A percentile compares a stretch with the other conserved stretches of the same genome.
phyloP scores from a whole-genome alignment of 306 rosid genomes.

The Begonia masoniana region DNA sequence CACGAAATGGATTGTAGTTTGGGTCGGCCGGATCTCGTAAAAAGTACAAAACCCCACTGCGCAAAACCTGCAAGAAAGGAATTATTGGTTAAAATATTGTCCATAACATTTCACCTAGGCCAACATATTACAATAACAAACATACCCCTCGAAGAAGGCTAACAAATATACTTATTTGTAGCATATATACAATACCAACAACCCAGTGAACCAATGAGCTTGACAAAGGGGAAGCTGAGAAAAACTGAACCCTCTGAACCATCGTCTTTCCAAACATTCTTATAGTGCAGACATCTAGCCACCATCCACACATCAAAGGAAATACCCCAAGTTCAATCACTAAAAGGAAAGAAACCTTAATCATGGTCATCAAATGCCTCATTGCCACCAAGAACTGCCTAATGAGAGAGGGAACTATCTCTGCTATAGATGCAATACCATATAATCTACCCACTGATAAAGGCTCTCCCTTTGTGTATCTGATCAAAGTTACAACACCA shows the following conservation, averaged over 20 bases:
- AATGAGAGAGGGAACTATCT: slow-evolving; percentile 88
- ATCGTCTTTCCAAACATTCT: slow-evolving; percentile 96
- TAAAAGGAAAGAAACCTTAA: slow-evolving; percentile 95
- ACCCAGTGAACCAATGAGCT: slow-evolving; percentile 98
- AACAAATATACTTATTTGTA: slow-evolving; percentile 96
- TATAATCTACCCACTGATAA: slow-evolving; percentile 72
- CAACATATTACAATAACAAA: slow-evolving; percentile 6
- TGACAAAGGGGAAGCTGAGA: slow-evolving; percentile 87
- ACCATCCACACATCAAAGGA: slow-evolving; percentile 99
- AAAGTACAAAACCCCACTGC: slow-evolving; percentile 92
- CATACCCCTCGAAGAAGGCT: slow-evolving; percentile 99
- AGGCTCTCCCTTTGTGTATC: slow-evolving; percentile 88
- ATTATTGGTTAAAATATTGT: not conserved
- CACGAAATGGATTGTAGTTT: slow-evolving; percentile 97
- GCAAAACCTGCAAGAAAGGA: slow-evolving; percentile 53
- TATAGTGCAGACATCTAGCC: slow-evolving; percentile 95
- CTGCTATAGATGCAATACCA: slow-evolving; percentile 86
- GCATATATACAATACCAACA: slow-evolving; percentile 95
- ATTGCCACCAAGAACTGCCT: slow-evolving; percentile 96
- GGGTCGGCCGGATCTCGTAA: slow-evolving; percentile 99
- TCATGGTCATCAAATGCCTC: slow-evolving; percentile 99
- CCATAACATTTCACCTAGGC: not conserved
- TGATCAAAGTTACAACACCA: slow-evolving; percentile 66
- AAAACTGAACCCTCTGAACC: slow-evolving; percentile 92
- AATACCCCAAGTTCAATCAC: slow-evolving; percentile 98